These are phyloP conservation scores for Lichtheimia corymbifera DNA, from an alignment of 371 early-diverging fungal species.

Conservation along the genomic window DNA sequence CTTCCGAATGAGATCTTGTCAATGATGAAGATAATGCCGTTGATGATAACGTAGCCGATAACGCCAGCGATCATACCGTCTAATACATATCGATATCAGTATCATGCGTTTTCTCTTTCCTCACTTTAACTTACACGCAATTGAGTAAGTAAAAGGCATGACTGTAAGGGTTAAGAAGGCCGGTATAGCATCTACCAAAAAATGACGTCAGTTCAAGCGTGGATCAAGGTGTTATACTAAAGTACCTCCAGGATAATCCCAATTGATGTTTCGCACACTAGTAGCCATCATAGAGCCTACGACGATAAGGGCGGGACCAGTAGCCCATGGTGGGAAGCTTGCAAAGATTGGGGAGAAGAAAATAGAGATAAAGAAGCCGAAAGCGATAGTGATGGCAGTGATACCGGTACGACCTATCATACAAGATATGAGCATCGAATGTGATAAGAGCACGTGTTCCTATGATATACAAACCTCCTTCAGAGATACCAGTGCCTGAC, in stretches of 20 bases:
- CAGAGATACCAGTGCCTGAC: conserved; percentile 79
- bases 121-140: conserved; percentile 52
- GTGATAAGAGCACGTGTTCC: too few relatives aligned
- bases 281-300: conserved; percentile 81
- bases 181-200: conserved; percentile 60
- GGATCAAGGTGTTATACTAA: too few relatives aligned
- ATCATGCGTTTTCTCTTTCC: too few relatives aligned
- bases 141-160: conserved; percentile 79
- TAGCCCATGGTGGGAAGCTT: conserved; percentile 83
- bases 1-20: conserved; percentile 53
- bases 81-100: too few relatives aligned
- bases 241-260: conserved; percentile 71
- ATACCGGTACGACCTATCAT: conserved; percentile 59
- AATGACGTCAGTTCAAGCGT: too few relatives aligned
- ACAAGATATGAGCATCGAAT: too few relatives aligned
- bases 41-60: conserved; percentile 60
- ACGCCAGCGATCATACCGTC: conserved; percentile 71
- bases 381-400: conserved; percentile 64
- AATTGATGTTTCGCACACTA: conserved; percentile 70
- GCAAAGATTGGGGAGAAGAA: conserved; percentile 87
- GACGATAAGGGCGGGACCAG: conserved; percentile 77
- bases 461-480: conserved; percentile 54
- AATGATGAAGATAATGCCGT: conserved; percentile 50
- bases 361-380: conserved; percentile 74
- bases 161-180: conserved; percentile 78